phyloP scores from a whole-genome alignment of 352 stramenopile species.

The Pythium monospermum region DNA sequence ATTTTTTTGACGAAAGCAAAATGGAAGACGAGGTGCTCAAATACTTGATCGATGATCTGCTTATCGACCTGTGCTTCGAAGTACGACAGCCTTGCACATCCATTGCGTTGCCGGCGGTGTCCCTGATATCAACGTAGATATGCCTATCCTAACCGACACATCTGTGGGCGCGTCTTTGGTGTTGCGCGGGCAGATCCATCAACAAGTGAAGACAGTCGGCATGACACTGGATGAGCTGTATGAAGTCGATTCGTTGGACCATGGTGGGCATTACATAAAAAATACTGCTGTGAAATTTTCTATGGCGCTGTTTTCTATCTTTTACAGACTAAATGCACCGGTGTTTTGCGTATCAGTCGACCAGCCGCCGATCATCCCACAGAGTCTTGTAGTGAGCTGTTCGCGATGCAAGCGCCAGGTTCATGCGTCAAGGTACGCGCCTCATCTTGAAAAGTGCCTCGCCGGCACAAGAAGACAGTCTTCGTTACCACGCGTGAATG shows the following conservation, averaged over 20 bases:
- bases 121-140: not conserved
- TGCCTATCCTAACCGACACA: not conserved
- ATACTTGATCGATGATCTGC: conserved; percentile 57
- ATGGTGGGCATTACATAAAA: conserved; percentile 25
- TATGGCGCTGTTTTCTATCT: no score
- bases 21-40: conserved; percentile 49
- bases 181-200: conserved; percentile 41
- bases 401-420: conserved; percentile 65
- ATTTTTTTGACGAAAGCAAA: not conserved
- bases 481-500: conserved; percentile 11
- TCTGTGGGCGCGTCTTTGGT: not conserved
- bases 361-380: conserved; percentile 25
- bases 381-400: conserved; percentile 60
- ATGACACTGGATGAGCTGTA: conserved; percentile 71
- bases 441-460: conserved; percentile 74
- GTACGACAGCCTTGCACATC: no score
- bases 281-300: no score
- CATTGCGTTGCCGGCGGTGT: no score
- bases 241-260: conserved; percentile 56
- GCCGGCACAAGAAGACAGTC: conserved; percentile 43
- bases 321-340: not conserved
- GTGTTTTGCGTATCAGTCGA: conserved; percentile 14
- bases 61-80: conserved; percentile 67
- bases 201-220: conserved; percentile 47
- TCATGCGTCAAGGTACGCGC: conserved; percentile 63